Percentiles rank a stretch among this genome's conserved stretches.
Conservation (phyloP, 2,329 filamentous ascomycete species). For the Thermoascus crustaceus region DNA sequence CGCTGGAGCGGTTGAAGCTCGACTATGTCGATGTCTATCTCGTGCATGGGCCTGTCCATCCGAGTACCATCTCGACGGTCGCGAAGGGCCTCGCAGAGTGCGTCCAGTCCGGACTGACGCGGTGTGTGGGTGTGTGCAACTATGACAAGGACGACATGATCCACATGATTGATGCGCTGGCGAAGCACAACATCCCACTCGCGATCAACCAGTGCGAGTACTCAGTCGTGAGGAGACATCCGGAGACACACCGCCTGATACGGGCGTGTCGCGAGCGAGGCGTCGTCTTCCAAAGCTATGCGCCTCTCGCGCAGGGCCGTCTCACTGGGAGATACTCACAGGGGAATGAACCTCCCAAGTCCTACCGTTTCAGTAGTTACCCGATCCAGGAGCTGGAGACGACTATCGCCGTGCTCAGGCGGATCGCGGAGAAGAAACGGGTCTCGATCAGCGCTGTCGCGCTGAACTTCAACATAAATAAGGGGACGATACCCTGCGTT, state of each 20-base stretch:
- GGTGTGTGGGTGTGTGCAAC: slow-evolving; percentile 38
- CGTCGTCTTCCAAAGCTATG: slow-evolving; percentile 38
- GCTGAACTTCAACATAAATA: slow-evolving; percentile 39
- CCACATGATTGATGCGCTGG: slow-evolving; percentile 34
- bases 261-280: slow-evolving; percentile 32
- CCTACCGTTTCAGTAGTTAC: slow-evolving; percentile 35
- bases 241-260: slow-evolving; percentile 34
- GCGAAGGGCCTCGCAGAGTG: slow-evolving; percentile 37
- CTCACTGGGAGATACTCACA: slow-evolving; percentile 34
- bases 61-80: slow-evolving; percentile 30
- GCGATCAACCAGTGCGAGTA: slow-evolving; percentile 41
- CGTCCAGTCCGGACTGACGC: slow-evolving; percentile 34
- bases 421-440: slow-evolving; percentile 27
- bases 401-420: slow-evolving; percentile 26
- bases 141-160: slow-evolving; percentile 37
- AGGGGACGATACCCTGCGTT: slow-evolving; percentile 37
- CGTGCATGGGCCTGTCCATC: slow-evolving; percentile 39
- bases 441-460: slow-evolving; percentile 33
- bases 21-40: slow-evolving; percentile 37
- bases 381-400: slow-evolving; percentile 38
- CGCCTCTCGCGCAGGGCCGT: slow-evolving; percentile 33
- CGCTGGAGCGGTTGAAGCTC: slow-evolving; percentile 31
- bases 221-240: slow-evolving; percentile 34
- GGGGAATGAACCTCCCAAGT: slow-evolving; percentile 30
- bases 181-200: slow-evolving; percentile 30